Conservation (phyloP, 2,329 filamentous ascomycete species). For the Alternaria gaisen region DNA sequence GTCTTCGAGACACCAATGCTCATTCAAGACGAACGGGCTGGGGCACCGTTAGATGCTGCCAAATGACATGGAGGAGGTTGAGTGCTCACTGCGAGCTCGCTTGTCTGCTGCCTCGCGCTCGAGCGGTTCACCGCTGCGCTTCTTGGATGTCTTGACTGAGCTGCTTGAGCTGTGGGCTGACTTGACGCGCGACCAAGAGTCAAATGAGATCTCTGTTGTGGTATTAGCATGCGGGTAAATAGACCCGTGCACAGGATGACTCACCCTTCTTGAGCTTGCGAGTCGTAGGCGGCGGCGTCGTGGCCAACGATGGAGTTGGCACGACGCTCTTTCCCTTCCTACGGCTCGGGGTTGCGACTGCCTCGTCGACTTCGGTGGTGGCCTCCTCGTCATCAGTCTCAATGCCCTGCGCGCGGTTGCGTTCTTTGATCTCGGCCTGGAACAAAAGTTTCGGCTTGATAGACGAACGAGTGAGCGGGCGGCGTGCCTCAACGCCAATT, state of each 20-base stretch:
- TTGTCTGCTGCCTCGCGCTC: conserved; percentile 40
- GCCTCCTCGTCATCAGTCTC: conserved; percentile 67
- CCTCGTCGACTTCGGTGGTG: conserved; percentile 61
- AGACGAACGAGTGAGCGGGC: conserved; percentile 70
- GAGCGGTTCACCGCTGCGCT: conserved; percentile 45
- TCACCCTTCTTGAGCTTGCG: conserved; percentile 70
- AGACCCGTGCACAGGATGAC: background rate
- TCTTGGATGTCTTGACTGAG: conserved; percentile 49
- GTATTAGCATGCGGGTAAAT: conserved; percentile 9
- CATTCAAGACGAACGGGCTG: conserved; percentile 28
- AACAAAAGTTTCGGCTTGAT: conserved; percentile 79
- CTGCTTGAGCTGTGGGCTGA: conserved; percentile 45
- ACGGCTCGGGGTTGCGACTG: conserved; percentile 40
- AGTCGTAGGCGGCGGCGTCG: conserved; percentile 65
- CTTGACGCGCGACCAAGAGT: conserved; percentile 74
- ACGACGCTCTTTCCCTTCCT: conserved; percentile 57
- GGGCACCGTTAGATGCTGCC: conserved; percentile 36
- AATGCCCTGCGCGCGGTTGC: conserved; percentile 51
- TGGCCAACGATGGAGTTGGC: conserved; percentile 56
- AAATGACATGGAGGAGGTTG: conserved; percentile 35
- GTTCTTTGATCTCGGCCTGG: conserved; percentile 60
- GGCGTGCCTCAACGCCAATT: conserved; percentile 51
- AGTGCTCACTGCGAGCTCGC: conserved; percentile 44
- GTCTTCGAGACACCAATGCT: background rate
- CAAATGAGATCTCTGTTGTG: conserved; percentile 59